Conservation (phyloP, 2,329 filamentous ascomycete genomes). For the Uncinocarpus reesii region DNA sequence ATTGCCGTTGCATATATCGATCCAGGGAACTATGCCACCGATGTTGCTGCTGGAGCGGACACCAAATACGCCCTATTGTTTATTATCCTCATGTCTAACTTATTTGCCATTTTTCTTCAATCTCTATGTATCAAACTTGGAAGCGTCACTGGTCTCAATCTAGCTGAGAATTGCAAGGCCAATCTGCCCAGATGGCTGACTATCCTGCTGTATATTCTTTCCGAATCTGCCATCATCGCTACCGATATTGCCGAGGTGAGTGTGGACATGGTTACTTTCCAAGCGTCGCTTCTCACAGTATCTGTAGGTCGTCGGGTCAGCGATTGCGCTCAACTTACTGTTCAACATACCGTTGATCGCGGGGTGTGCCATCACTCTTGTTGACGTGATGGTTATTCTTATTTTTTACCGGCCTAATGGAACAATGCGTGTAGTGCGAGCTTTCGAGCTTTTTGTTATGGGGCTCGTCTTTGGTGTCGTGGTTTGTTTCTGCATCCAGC, state of each 20-base stretch:
- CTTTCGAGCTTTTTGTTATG: slow-evolving; percentile 48
- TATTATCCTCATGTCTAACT: slow-evolving; percentile 39
- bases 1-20: slow-evolving; percentile 40
- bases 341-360: slow-evolving; percentile 45
- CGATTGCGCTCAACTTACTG: slow-evolving; percentile 47
- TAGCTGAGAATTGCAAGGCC: slow-evolving; percentile 55
- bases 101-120: slow-evolving; percentile 41
- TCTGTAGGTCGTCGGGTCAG: slow-evolving; percentile 45
- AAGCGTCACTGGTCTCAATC: slow-evolving; percentile 56
- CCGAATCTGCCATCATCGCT: slow-evolving; percentile 59
- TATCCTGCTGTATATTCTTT: slow-evolving; percentile 50
- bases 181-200: slow-evolving; percentile 58
- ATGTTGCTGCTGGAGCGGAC: slow-evolving; percentile 39
- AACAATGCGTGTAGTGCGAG: slow-evolving; percentile 42
- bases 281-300: not conserved
- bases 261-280: slow-evolving; percentile 2
- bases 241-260: slow-evolving; percentile 59
- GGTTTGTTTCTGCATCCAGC: slow-evolving; percentile 48
- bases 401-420: slow-evolving; percentile 46
- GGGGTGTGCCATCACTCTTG: slow-evolving; percentile 48
- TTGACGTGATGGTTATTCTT: slow-evolving; percentile 47
- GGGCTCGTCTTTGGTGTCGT: slow-evolving; percentile 46
- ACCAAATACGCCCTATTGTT: slow-evolving; percentile 39
- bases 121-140: slow-evolving; percentile 51
- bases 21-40: slow-evolving; percentile 42